Evolutionary conservation across 352 stramenopile genomes (phyloP), one percentile per base, ranked within the genome.

Genomic region (Phytopythium vexans): DNA sequence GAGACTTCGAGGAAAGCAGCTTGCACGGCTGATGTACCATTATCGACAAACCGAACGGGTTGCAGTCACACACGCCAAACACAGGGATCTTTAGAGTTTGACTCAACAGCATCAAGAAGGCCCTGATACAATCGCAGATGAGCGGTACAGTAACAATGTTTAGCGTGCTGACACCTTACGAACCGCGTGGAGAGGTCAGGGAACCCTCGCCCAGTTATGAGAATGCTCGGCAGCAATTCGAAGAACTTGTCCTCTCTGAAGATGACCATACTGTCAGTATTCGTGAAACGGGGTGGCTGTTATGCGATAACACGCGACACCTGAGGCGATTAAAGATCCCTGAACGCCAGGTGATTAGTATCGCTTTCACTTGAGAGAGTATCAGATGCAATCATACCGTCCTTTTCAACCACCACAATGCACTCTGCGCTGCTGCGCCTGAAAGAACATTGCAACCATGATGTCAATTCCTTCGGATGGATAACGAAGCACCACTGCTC

Each of bases 401-500:
- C 95, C 64, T 98, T 98, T 64, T 98, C 95, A 38, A 98, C 76
- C 3, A 98, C 87, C 6, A 98, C 44, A 54, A 98, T 97, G 54
- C 64, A 97, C 38, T 72, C 70, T 21, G 93, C 90, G 52, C 87
- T 68, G 44, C 75, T 89, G 54, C 53, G 50, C 10, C 84, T 94
- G 40, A n/a, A 31, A 12, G 21, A n/a, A 27, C n/a, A 12, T 42
- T 14, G 21, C 21, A 27, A 27, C 21, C 14, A 55, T 16, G 27
- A 21, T 12, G 27, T 39, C 33, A 9, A 27, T 27, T 27, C 21
- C 21, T 27, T 27, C 2, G 21, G 21, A 27, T 27, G 21, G 21
- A 27, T 27, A 27, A 27, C 21, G 21, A 27, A 27, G 2, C 2
- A 27, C 21, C 21, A 27, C 2, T 12, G 41, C 42, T 32, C 16